These are phyloP conservation scores for Astrothelium subdiscretum DNA, from an alignment of 495 filamentous ascomycete species.

Conservation along the genomic window DNA sequence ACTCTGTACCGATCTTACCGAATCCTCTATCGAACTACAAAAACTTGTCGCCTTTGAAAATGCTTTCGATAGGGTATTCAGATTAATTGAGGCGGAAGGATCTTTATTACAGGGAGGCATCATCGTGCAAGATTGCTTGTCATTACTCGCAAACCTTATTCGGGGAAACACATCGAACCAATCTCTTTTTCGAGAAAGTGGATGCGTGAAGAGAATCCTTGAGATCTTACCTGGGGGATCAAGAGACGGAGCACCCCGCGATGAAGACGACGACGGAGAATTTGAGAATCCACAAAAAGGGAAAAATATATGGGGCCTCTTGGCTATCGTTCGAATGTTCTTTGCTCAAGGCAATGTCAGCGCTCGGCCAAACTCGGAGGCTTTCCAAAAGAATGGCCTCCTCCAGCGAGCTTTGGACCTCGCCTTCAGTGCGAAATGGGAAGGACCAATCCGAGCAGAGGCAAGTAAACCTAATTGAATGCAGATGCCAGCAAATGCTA, in stretches of 20 bases:
- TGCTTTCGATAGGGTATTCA: conserved; percentile 78
- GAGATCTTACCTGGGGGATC: conserved; percentile 42
- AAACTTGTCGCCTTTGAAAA: conserved; percentile 93
- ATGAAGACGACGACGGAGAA: conserved; percentile 41
- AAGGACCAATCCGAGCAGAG: conserved; percentile 69
- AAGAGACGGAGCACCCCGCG: conserved; percentile 24
- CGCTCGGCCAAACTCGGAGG: conserved; percentile 71
- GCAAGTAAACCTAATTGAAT: conserved; percentile 32
- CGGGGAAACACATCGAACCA: conserved; percentile 84
- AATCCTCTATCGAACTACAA: conserved; percentile 68
- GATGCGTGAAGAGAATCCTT: conserved; percentile 63
- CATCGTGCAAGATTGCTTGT: conserved; percentile 87
- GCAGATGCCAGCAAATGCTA: conserved; percentile 10
- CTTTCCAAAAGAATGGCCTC: conserved; percentile 75
- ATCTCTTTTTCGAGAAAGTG: conserved; percentile 84
- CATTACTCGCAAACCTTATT: conserved; percentile 82
- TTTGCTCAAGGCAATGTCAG: conserved; percentile 67
- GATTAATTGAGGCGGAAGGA: conserved; percentile 70
- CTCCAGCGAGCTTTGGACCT: conserved; percentile 70
- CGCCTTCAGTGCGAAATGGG: conserved; percentile 67
- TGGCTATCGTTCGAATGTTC: conserved; percentile 78
- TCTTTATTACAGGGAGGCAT: conserved; percentile 76
- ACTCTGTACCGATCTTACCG: conserved; percentile 56
- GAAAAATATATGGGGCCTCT: conserved; percentile 82
- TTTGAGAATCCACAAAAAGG: conserved; percentile 71